Percentiles rank a stretch among this genome's conserved stretches.
phyloP scores from a whole-genome alignment of 2,329 filamentous ascomycete species.

The Setomelanomma holmii region DNA sequence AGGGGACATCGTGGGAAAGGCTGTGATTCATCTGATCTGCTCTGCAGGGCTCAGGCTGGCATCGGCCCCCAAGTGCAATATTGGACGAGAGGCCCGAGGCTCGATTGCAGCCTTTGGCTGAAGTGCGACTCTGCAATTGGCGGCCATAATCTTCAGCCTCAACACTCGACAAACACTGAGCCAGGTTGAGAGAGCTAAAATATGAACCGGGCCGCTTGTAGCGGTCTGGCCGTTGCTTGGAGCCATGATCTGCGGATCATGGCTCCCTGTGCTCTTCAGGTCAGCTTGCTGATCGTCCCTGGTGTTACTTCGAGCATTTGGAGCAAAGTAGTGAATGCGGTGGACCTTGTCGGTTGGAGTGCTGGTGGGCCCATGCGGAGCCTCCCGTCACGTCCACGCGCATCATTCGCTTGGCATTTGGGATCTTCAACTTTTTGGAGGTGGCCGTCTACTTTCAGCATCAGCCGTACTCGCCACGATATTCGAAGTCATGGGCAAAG shows the following conservation, averaged over 20 bases:
- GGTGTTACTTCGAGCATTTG: too few relatives aligned
- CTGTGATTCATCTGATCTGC: neutral
- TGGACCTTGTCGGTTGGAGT: too few relatives aligned
- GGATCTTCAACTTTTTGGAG: constrained; percentile 11
- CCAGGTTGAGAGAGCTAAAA: too few relatives aligned
- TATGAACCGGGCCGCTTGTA: too few relatives aligned
- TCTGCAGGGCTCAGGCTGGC: neutral
- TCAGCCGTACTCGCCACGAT: too few relatives aligned
- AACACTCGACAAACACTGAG: neutral
- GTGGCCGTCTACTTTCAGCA: neutral
- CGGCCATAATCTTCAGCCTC: neutral
- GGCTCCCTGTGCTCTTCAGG: too few relatives aligned
- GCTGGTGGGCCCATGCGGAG: neutral
- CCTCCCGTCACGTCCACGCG: neutral
- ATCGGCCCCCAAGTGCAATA: neutral
- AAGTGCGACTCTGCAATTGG: neutral
- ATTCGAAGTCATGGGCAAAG: constrained; percentile 47
- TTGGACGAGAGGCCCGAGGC: neutral
- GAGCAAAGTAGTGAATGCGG: too few relatives aligned
- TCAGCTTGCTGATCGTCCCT: too few relatives aligned
- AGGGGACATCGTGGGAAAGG: neutral
- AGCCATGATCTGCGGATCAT: too few relatives aligned
- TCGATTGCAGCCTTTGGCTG: neutral
- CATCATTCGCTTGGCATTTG: neutral
- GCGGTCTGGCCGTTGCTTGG: too few relatives aligned